Evolutionary conservation across 371 early-diverging fungal genomes (phyloP), one percentile per base, ranked within the genome.

Genomic region (Scutellospora calospora): DNA sequence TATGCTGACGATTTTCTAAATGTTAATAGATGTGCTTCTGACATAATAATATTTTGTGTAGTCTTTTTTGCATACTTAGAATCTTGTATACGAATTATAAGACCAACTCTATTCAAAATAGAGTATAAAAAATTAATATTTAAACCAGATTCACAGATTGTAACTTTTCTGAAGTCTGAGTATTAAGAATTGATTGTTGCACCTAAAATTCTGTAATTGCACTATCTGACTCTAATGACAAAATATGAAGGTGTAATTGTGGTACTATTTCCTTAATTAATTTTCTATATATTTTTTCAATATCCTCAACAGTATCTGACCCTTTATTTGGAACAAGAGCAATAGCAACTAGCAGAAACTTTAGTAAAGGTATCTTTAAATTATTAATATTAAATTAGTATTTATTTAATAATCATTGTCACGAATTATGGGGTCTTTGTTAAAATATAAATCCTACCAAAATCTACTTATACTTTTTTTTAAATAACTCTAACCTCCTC

Each of bases 191-290:
- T 63, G 18, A 11, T 22, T 59, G 25, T 33, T 63, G 63, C 16
- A 33, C 63, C 27, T 59, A 25, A 59, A 59, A 59, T 59, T 59
- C 59, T 59, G 63, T 33, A n/a, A n/a, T n/a, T n/a, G n/a, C n/a
- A 18, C 33, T 35, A 65, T 65, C 66, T 65, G 66, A 65, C 33
- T 35, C 35, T 18, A 65, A 18, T 18, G 20, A 20, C n/a, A 65
- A 65, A 33, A 65, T 65, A 65, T 65, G 18, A 20, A 65, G 31
- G n/a, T 60, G 62, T 14, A 60, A 9, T 14, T 2, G 62, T 31
- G 11, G 27, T 27, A 31, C 62, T 31, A 60, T 60, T 60, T 60
- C 22, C 12, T 31, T 38, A n/a, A n/a, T n/a, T n/a, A n/a, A n/a
- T n/a, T n/a, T n/a, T n/a, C n/a, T n/a, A n/a, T n/a, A n/a, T n/a